phyloP scores from a whole-genome alignment of 352 stramenopile genomes.

The Phytophthora citricola region DNA sequence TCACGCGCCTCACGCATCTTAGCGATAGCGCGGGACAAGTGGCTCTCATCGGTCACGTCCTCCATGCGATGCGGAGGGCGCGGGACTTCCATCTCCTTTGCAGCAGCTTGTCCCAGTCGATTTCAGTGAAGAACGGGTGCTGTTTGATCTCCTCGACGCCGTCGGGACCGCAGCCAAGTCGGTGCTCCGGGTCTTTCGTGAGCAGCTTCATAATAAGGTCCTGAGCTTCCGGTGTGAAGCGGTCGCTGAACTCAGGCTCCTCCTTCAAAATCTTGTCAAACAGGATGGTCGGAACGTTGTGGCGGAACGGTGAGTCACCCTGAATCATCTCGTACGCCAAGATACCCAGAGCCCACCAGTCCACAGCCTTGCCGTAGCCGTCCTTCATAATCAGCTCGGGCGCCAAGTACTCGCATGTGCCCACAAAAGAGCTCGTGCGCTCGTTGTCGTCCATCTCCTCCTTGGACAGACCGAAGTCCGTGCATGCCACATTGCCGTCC shows the following conservation, averaged over 20 bases:
- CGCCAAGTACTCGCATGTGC: constrained; percentile 79
- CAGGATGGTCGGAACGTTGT: constrained; percentile 67
- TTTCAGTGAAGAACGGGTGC: constrained; percentile 72
- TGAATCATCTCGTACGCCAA: constrained; percentile 81
- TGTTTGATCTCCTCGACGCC: constrained; percentile 77
- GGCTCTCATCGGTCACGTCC: constrained; percentile 75
- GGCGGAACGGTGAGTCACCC: constrained; percentile 75
- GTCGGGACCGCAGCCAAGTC: constrained; percentile 63
- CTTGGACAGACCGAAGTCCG: constrained; percentile 79
- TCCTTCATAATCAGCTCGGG: constrained; percentile 78
- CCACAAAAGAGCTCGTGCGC: constrained; percentile 71
- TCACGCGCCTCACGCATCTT: constrained; percentile 75
- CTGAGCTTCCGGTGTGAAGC: constrained; percentile 69
- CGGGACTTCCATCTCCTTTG: constrained; percentile 64
- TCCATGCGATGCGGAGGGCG: constrained; percentile 76
- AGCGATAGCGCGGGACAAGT: constrained; percentile 65
- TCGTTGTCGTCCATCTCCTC: constrained; percentile 78
- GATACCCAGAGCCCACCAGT: constrained; percentile 84
- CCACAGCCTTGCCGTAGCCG: constrained; percentile 72
- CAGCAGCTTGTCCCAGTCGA: constrained; percentile 74
- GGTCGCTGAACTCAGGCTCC: constrained; percentile 71
- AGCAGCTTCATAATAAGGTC: constrained; percentile 70
- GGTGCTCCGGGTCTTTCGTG: constrained; percentile 58
- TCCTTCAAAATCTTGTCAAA: constrained; percentile 86
- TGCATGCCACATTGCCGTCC: constrained; percentile 75